Evolutionary conservation across 2,329 filamentous ascomycete genomes (phyloP), one percentile per base, ranked within the genome.

Genomic region (Orbilia quercus): DNA sequence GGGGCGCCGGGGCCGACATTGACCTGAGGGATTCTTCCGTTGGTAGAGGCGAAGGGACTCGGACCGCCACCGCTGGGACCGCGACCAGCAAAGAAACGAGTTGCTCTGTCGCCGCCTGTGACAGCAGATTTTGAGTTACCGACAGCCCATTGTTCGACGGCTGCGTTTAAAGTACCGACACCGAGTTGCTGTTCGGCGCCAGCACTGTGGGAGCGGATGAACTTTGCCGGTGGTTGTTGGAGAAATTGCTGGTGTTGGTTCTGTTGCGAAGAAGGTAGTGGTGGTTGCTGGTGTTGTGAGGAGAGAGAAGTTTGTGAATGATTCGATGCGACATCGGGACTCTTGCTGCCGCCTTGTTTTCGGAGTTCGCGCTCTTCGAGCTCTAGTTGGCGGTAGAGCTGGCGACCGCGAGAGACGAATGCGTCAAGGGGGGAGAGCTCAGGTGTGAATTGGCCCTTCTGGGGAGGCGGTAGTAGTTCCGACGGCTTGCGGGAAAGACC

Each of bases 401-500:
- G 83, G 67, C 94, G 89, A 77, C 93, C 96, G 79, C 98, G 94
- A 75, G 94, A 85, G 20, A 94, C 94, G 80, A 99, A 96, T 51
- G 94, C 94, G 84, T 99, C 95, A 76, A 99, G 86, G 9, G 95
- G 95, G 6, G 95, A 98, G 65, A 98, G 85, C 58, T 95, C 91
- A 3, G 95, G 95, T 18, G 95, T 94, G 0, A 90, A 86, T 77
- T 94, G 91, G 74, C 91, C 91, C 14, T 74, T 65, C 2, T 50
- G 36, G 6, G 62, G 62, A 25, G 63, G 70, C 9, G 70, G 70
- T 44, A 67, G 55, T 7, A 74, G 63, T 20, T 74, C 70, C 36
- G 70, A 69, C 9, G 70, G 70, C 44, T 73, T 73, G n/a, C 69
- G 69, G 22, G 54, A 47, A 3, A 73, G 60, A 5, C 44, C 25